These are phyloP conservation scores for Pelargonium cotyledonis DNA, from an alignment of 441 rosid species.

Conservation along the genomic window DNA sequence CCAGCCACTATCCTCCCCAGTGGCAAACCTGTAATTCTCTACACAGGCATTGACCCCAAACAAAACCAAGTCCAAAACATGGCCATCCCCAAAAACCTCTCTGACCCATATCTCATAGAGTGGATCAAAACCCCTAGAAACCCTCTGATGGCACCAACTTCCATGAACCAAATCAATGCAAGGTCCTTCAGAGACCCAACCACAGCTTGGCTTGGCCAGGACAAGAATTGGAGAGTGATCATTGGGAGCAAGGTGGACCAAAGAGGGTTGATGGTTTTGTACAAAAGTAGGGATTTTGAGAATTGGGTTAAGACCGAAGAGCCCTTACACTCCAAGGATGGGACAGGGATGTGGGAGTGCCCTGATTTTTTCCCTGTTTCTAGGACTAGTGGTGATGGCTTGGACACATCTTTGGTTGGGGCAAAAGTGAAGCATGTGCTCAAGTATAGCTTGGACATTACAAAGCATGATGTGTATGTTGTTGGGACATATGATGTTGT, in stretches of 20 bases:
- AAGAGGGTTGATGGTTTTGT: slow-evolving; percentile 45
- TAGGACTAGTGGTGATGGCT: slow-evolving; percentile 25
- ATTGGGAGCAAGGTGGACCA: slow-evolving; percentile 49
- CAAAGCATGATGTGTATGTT: slow-evolving; percentile 34
- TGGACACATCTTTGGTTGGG: slow-evolving; percentile 32
- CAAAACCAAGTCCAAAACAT: slow-evolving; percentile 58
- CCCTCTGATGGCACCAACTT: slow-evolving; percentile 61
- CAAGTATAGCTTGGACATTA: slow-evolving; percentile 37
- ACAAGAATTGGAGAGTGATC: slow-evolving; percentile 50
- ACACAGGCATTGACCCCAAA: slow-evolving; percentile 50
- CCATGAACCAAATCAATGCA: slow-evolving; percentile 40
- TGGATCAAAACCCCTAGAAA: slow-evolving; percentile 54
- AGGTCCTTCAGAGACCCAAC: slow-evolving; percentile 78
- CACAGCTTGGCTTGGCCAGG: slow-evolving; percentile 69
- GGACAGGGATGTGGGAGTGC: slow-evolving; percentile 92
- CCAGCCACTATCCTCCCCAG: slow-evolving; percentile 53
- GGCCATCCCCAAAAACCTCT: slow-evolving; percentile 46
- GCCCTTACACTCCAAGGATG: slow-evolving; percentile 48
- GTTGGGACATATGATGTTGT: slow-evolving; percentile 31
- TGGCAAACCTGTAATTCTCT: slow-evolving; percentile 54
- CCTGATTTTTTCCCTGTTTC: slow-evolving; percentile 67
- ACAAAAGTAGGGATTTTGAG: slow-evolving; percentile 53
- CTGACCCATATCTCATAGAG: slow-evolving; percentile 51
- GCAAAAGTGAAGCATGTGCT: slow-evolving; percentile 37
- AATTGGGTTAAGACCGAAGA: slow-evolving; percentile 38